Conservation (phyloP, 78 protist species). For the Dictyostelium purpureum region DNA sequence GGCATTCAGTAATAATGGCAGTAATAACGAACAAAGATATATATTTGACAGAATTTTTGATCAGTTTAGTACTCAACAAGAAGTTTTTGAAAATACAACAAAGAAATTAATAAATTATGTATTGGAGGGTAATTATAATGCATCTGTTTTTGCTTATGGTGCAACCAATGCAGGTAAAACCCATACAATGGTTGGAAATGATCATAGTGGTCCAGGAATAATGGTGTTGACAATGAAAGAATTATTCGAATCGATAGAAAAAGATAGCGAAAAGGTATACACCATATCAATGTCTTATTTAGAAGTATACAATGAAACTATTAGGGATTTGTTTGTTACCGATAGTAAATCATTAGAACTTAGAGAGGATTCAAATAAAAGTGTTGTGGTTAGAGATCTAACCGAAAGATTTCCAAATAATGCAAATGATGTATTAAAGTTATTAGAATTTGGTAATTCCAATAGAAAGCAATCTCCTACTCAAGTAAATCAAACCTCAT, state of each 20-base stretch:
- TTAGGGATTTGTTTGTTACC: conserved; percentile 85
- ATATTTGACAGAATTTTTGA: conserved; percentile 74
- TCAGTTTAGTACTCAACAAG: conserved; percentile 66
- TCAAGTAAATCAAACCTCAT: conserved; percentile 89
- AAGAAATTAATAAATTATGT: conserved; percentile 74
- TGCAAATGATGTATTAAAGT: conserved; percentile 75
- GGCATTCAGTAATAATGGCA: neutral
- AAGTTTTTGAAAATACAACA: conserved; percentile 71
- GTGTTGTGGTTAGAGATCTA: conserved; percentile 59
- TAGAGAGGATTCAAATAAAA: conserved; percentile 84
- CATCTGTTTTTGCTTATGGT: conserved; percentile 92
- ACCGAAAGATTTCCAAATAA: conserved; percentile 32
- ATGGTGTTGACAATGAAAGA: conserved; percentile 93
- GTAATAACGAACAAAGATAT: conserved; percentile 26
- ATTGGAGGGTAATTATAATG: conserved; percentile 86
- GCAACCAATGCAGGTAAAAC: conserved; percentile 92
- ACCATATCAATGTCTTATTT: conserved; percentile 84
- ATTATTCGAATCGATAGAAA: conserved; percentile 82
- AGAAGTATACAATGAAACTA: conserved; percentile 95
- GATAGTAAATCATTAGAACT: conserved; percentile 65
- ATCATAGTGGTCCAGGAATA: conserved; percentile 57
- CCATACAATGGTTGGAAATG: conserved; percentile 90
- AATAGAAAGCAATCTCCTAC: conserved; percentile 92
- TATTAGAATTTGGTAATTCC: conserved; percentile 86
- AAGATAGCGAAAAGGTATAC: conserved; percentile 6